Conservation (phyloP, 768 basidiomycete species). For the Kwoniella dendrophila region DNA sequence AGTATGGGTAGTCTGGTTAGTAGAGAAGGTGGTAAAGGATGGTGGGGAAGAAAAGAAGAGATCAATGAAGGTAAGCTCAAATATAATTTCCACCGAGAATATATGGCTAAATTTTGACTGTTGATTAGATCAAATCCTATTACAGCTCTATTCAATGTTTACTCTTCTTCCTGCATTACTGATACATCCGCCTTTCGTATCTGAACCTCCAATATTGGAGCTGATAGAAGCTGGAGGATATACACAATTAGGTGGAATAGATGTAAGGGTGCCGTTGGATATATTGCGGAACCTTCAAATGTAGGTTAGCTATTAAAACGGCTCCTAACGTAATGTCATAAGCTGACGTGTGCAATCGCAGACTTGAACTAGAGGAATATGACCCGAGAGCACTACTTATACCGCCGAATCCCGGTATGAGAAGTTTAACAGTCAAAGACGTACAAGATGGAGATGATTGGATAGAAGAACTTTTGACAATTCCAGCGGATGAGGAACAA, state of each 20-base stretch:
- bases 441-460: conserved; percentile 55
- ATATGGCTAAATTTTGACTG: neutral
- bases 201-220: conserved; percentile 50
- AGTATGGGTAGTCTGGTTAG: conserved; percentile 40
- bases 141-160: conserved; percentile 50
- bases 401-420: conserved; percentile 41
- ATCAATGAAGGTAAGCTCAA: conserved; percentile 49
- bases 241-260: conserved; percentile 51
- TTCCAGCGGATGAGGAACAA: conserved; percentile 3
- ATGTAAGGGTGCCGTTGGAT: conserved; percentile 51
- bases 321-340: neutral
- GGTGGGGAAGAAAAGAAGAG: conserved; percentile 49
- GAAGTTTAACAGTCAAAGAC: conserved; percentile 50
- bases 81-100: neutral
- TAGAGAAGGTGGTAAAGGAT: conserved; percentile 27
- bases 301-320: conserved; percentile 30
- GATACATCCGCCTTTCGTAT: conserved; percentile 48
- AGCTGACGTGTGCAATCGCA: conserved; percentile 3
- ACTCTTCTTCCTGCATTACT: conserved; percentile 52
- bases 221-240: conserved; percentile 52
- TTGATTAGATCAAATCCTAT: conserved; percentile 40
- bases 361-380: conserved; percentile 53
- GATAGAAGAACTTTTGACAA: conserved; percentile 46
- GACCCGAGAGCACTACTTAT: conserved; percentile 51
- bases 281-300: conserved; percentile 49